Base-by-base conservation (phyloP, 495 filamentous ascomycete species). In the Thermothielavioides terrestris region DNA sequence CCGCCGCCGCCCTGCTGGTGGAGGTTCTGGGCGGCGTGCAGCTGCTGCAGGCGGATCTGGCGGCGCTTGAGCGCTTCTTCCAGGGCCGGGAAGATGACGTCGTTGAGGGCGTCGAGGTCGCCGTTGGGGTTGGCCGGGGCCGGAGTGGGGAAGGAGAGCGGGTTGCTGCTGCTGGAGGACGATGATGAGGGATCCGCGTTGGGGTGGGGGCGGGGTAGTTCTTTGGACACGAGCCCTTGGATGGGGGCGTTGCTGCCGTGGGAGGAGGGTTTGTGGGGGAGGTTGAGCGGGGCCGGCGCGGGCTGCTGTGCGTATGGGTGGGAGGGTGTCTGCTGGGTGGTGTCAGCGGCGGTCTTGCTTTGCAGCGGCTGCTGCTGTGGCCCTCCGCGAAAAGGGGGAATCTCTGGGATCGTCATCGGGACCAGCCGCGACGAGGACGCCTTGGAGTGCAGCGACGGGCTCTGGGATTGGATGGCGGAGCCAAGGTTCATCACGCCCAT, bases 61-160 rank as follows among this genome's bases (percentile, higher is more conserved):
- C 92, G 83, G 28, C 92, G 83, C 54, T 83, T 80, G 30, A 97
- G 79, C 5, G 92, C 90, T 48, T 89, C 84, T 63, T 89, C 84
- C 6, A 98, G 78, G 6, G 92, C 94, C 2, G 92, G 92, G 42
- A 96, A 76, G 44, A 98, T 83, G 37, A 98, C 89, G 50, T 86
- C 79, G 60, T 80, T 82, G 1, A 94, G 75, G 8, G 88, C 85
- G 45, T 75, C 73, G 3, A 75, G 66, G 38, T 76, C 73, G 43
- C 72, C 72, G 49, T 70, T 70, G 7, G 71, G 65, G 48, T 71
- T 74, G 11, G 64, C 51, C 0, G 72, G 70, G 1, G 69, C 65
- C 0, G 73, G 72, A 1, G 71, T 59, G n/a, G 72, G 70, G 46
- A 76, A 74, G 10, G 64, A 50, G 22, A 31, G 28, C 12, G 54